Conservation (phyloP, 495 filamentous ascomycete genomes). For the Podospora fimiseda region DNA sequence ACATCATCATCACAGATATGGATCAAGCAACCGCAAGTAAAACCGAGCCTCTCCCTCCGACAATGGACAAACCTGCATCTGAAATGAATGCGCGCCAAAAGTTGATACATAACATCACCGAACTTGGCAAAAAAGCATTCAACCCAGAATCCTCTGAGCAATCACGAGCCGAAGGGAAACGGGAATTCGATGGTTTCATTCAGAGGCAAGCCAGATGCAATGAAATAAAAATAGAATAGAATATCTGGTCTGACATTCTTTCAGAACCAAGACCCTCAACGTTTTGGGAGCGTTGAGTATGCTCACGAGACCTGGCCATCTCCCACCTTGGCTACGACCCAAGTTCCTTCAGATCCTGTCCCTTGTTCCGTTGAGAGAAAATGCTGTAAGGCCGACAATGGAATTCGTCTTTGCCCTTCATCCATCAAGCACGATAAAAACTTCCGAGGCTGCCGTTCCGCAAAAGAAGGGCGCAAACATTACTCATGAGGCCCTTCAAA, state of each 20-base stretch:
- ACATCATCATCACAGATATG: neutral
- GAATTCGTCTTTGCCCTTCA: constrained; percentile 63
- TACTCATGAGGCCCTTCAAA: constrained; percentile 64
- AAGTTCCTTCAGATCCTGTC: constrained; percentile 54
- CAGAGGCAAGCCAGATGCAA: constrained; percentile 30
- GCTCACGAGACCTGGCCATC: constrained; percentile 38
- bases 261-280: constrained; percentile 38
- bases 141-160: constrained; percentile 26
- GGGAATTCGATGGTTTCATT: constrained; percentile 35
- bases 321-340: constrained; percentile 43
- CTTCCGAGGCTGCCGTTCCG: constrained; percentile 32
- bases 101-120: constrained; percentile 29
- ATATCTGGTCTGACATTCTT: constrained; percentile 25
- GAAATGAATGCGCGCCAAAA: constrained; percentile 20
- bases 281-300: constrained; percentile 42
- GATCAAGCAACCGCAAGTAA: too few relatives aligned
- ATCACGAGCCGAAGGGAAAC: constrained; percentile 24
- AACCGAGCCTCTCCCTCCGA: neutral
- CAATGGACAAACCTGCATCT: constrained; percentile 16
- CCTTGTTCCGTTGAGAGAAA: constrained; percentile 54
- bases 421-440: constrained; percentile 37
- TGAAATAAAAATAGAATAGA: neutral
- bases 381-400: constrained; percentile 62
- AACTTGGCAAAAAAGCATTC: constrained; percentile 35
- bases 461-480: constrained; percentile 56